These are phyloP conservation scores for Catunica adiposa DNA, from an alignment of 2,329 filamentous ascomycete genomes.

Conservation along the genomic window DNA sequence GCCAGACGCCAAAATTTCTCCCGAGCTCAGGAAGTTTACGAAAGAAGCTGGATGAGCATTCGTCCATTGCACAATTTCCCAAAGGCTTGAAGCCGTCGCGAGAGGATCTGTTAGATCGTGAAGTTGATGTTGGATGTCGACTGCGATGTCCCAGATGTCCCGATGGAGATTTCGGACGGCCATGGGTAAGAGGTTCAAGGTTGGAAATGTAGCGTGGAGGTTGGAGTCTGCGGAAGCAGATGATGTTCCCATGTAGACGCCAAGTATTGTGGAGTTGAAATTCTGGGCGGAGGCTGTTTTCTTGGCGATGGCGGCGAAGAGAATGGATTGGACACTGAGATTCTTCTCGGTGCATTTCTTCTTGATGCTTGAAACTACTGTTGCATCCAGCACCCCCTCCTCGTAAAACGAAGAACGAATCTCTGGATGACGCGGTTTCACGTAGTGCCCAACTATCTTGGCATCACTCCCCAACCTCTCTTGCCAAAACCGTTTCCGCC, in stretches of 20 bases:
- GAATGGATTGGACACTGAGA: constrained; percentile 53
- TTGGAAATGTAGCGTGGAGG: constrained; percentile 42
- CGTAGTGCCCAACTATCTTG: constrained; percentile 14
- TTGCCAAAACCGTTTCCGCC: constrained; percentile 26
- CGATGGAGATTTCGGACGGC: constrained; percentile 27
- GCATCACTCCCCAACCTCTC: constrained; percentile 21
- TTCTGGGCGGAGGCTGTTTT: constrained; percentile 18
- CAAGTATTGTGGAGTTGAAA: constrained; percentile 38
- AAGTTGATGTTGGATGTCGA: constrained; percentile 3
- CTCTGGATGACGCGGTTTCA: constrained; percentile 28
- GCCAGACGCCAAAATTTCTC: not conserved
- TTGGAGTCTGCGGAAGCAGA: constrained; percentile 32
- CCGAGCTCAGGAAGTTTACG: constrained; percentile 6
- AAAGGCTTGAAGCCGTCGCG: not conserved
- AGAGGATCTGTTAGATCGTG: constrained; percentile 1
- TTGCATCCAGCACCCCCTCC: constrained; percentile 22
- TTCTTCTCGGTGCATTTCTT: constrained; percentile 24
- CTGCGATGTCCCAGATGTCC: not conserved
- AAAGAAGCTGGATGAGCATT: not conserved
- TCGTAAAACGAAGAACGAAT: constrained; percentile 14
- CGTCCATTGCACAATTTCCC: constrained; percentile 8
- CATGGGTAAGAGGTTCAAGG: constrained; percentile 64
- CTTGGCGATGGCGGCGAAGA: constrained; percentile 56
- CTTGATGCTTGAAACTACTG: constrained; percentile 25
- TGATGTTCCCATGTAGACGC: constrained; percentile 68